Evolutionary conservation across 2,329 filamentous ascomycete species (phyloP), one percentile per base, ranked within the genome.

Genomic region (Fusarium caatingaense): DNA sequence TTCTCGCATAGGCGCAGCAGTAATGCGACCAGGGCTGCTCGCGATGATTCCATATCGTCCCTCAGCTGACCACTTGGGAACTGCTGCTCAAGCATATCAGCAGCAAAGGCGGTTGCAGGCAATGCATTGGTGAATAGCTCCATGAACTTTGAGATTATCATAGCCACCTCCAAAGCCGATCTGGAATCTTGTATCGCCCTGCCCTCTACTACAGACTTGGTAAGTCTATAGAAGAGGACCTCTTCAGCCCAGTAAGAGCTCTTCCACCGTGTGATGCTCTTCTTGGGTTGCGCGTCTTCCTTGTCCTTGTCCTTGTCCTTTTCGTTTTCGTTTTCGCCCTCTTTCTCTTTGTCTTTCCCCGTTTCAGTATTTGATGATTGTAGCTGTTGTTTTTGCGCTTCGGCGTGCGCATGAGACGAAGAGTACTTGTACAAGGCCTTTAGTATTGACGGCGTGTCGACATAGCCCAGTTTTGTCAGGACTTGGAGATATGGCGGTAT

Each of bases 141-240:
- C 85, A 90, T 89, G 87, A 88, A 91, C 68, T 82, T 82, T 21
- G 85, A 85, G 59, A 88, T 82, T 45, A 85, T 77, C 56, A 79
- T 79, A 25, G 85, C 82, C 40, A 89, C 77, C 21, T 84, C 81
- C 11, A 89, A 71, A 0, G 85, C 86, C n/a, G 86, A 83, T 28
- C 82, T 77, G 18, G 79, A 74, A 25, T 80, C 81, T 60, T 77
- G 80, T 49, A 89, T 86, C 3, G 82, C 84, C 1, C 76, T 79
- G 0, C 84, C 87, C 49, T 87, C 82, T 3, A 85, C 91, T 53
- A 98, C 94, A 0, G 91, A 92, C 80, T 97, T 97, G 4, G 93
- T 93, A 53, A 99, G 93, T 6, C 94, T 90, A 79, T 97, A 97
- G 76, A 98, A 91, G 80, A 98, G 93, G 53, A 96, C 91, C 81